Conservation (phyloP, 2,329 filamentous ascomycete genomes). For the Aspergillus flavus region DNA sequence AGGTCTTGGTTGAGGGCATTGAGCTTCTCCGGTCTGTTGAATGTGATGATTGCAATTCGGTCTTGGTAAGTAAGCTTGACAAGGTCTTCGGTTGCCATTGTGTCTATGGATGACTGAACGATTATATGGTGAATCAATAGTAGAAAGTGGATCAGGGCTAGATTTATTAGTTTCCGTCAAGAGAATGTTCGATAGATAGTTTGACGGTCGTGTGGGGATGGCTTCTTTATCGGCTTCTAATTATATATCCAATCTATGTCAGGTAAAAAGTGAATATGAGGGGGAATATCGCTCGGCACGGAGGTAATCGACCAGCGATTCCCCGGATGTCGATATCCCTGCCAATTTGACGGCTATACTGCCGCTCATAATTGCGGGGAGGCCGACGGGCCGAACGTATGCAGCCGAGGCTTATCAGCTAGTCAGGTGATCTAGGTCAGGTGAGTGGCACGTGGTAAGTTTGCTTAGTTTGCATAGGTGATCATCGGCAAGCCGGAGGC, state of each 20-base stretch:
- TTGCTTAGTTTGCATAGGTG: slow-evolving; percentile 17
- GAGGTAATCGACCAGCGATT: background rate
- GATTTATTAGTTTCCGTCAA: background rate
- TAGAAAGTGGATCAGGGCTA: background rate
- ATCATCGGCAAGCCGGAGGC: slow-evolving; percentile 12
- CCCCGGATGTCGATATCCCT: background rate
- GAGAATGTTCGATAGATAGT: background rate
- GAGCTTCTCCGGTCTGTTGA: slow-evolving; percentile 83
- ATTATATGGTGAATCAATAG: background rate
- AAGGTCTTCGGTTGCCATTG: slow-evolving; percentile 44
- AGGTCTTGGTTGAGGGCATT: slow-evolving; percentile 73
- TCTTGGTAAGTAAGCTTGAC: slow-evolving; percentile 66
- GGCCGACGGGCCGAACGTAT: slow-evolving; percentile 18
- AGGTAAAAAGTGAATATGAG: background rate
- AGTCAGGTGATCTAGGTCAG: slow-evolving; percentile 16
- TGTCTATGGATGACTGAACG: background rate
- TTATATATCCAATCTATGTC: background rate
- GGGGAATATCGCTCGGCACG: background rate
- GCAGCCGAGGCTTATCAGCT: slow-evolving; percentile 17
- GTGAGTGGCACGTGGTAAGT: slow-evolving; percentile 13
- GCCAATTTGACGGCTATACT: slow-evolving; percentile 1
- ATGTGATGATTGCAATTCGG: slow-evolving; percentile 79
- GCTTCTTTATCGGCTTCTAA: background rate
- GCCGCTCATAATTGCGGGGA: slow-evolving; percentile 5
- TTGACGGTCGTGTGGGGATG: background rate